phyloP scores from a whole-genome alignment of 2,329 filamentous ascomycete species.

The Colletotrichum falcatum region DNA sequence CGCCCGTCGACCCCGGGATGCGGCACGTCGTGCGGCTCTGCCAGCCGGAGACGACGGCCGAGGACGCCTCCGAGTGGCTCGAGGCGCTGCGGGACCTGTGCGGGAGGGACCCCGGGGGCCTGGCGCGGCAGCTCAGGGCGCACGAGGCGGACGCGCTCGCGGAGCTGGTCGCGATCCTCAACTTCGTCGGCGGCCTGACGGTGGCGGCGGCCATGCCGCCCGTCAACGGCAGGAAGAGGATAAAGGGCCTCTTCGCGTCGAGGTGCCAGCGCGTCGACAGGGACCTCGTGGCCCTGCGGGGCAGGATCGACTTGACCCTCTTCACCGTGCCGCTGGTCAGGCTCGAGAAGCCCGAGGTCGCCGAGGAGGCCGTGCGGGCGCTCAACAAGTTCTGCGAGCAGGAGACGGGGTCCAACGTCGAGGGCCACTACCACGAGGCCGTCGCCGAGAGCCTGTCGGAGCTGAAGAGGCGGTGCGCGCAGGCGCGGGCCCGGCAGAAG shows the following conservation, averaged over 20 bases:
- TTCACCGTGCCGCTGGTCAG: background rate
- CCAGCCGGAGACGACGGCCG: background rate
- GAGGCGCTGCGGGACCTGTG: background rate
- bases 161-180: background rate
- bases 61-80: background rate
- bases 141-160: background rate
- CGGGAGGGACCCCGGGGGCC: rapidly evolving
- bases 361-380: background rate
- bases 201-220: background rate
- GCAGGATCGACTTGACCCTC: background rate
- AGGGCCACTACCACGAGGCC: background rate
- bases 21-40: background rate
- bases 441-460: rapidly evolving
- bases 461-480: background rate
- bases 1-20: background rate
- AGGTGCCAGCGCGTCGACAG: background rate
- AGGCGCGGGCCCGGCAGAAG: background rate
- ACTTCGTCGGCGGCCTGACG: background rate
- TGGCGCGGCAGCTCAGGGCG: background rate
- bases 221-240: background rate
- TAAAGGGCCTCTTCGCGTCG: background rate
- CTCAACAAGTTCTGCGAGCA: background rate
- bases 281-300: background rate
- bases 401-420: background rate
- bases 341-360: background rate